phyloP scores from a whole-genome alignment of 768 basidiomycete genomes.

The Rubroboletus pulcherrimus region DNA sequence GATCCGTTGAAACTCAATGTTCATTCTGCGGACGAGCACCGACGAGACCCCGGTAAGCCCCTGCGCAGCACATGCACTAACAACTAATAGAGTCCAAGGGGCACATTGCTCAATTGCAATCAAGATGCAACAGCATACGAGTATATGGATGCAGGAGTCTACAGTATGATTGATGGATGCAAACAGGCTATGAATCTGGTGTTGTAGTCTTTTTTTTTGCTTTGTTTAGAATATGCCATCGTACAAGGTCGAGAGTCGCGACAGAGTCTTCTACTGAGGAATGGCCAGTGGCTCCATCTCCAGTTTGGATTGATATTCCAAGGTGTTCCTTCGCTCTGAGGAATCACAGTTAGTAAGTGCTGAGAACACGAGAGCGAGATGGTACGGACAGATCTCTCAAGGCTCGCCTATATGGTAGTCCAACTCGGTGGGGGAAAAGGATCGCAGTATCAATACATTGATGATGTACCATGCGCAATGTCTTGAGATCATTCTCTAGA shows the following conservation, averaged over 20 bases:
- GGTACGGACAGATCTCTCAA: conserved; percentile 72
- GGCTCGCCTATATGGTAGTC: conserved; percentile 72
- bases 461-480: conserved; percentile 82
- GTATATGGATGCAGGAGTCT: background rate
- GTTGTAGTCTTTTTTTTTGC: conserved; percentile 31
- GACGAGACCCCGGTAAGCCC: background rate
- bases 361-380: background rate
- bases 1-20: conserved; percentile 21
- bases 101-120: background rate
- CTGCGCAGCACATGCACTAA: background rate
- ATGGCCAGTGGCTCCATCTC: conserved; percentile 73
- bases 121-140: background rate
- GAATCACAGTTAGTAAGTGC: conserved; percentile 7
- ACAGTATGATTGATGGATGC: background rate
- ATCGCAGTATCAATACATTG: conserved; percentile 84
- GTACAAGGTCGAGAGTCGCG: conserved; percentile 84
- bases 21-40: background rate
- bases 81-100: background rate
- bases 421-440: conserved; percentile 82
- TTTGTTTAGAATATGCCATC: conserved; percentile 73
- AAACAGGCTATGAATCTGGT: conserved; percentile 11
- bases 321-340: conserved; percentile 78
- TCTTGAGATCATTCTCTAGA: conserved; percentile 91
- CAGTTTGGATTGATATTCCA: conserved; percentile 76
- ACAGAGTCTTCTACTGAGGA: conserved; percentile 87